phyloP scores from a whole-genome alignment of 495 filamentous ascomycete species.

The Tuber calosporum region DNA sequence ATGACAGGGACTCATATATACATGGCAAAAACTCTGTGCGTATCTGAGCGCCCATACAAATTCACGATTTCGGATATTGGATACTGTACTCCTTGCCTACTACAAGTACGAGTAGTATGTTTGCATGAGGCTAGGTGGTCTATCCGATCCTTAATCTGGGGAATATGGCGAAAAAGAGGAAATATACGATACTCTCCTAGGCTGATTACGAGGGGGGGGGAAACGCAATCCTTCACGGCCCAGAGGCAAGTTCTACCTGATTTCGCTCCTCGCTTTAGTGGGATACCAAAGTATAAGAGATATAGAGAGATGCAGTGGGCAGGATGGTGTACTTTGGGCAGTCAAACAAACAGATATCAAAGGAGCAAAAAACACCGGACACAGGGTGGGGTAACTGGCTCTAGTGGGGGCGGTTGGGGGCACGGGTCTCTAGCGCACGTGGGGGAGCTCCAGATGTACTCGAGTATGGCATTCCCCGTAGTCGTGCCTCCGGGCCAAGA shows the following conservation, averaged over 20 bases:
- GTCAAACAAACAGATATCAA: too few relatives aligned
- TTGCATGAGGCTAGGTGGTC: not conserved
- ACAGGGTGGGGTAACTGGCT: too few relatives aligned
- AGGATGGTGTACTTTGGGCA: too few relatives aligned
- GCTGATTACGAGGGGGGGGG: not conserved
- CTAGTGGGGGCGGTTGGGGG: not conserved
- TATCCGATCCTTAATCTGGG: not conserved
- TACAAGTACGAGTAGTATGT: too few relatives aligned
- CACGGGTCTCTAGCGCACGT: not conserved
- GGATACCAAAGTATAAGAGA: not conserved
- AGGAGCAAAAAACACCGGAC: too few relatives aligned
- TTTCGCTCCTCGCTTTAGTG: not conserved
- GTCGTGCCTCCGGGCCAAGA: not conserved
- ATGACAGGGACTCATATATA: too few relatives aligned
- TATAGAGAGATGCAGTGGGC: too few relatives aligned
- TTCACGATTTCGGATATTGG: too few relatives aligned
- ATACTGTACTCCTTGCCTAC: too few relatives aligned
- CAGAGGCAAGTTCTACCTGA: not conserved
- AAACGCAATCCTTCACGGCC: not conserved
- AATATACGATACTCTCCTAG: not conserved
- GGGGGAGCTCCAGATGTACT: not conserved
- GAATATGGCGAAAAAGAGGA: not conserved
- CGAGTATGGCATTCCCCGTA: not conserved
- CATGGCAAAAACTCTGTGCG: too few relatives aligned
- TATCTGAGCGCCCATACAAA: too few relatives aligned